A percentile compares a stretch with the other conserved stretches of the same genome.
phyloP scores from a whole-genome alignment of 495 filamentous ascomycete species.

The Xylaria palmicola region DNA sequence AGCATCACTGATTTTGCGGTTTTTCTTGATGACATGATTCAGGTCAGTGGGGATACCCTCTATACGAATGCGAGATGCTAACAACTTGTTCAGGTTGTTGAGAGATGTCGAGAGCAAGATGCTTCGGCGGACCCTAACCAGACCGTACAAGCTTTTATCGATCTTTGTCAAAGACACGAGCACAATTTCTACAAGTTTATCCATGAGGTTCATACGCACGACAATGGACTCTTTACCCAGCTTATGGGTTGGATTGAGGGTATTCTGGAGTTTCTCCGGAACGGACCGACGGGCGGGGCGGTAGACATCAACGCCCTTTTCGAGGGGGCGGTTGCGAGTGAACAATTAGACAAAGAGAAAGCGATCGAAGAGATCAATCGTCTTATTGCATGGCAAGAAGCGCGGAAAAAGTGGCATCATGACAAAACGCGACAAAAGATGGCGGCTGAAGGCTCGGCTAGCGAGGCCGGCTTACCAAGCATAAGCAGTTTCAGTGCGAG shows the following conservation, averaged over 20 bases:
- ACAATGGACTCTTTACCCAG: constrained; percentile 92
- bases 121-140: constrained; percentile 94
- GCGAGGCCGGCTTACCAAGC: constrained; percentile 42
- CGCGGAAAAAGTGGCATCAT: constrained; percentile 92
- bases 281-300: constrained; percentile 73
- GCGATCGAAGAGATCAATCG: constrained; percentile 79
- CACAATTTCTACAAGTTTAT: constrained; percentile 98
- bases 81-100: constrained; percentile 59
- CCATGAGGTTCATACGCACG: constrained; percentile 96
- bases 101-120: constrained; percentile 86
- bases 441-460: constrained; percentile 72
- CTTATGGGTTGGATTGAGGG: constrained; percentile 97
- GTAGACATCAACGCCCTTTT: constrained; percentile 94
- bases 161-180: constrained; percentile 92
- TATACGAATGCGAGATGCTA: neutral
- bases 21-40: constrained; percentile 90
- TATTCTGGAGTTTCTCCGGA: constrained; percentile 90
- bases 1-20: constrained; percentile 92
- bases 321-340: constrained; percentile 67
- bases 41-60: constrained; percentile 33
- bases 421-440: constrained; percentile 99
- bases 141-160: constrained; percentile 98
- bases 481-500: constrained; percentile 61
- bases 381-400: constrained; percentile 90
- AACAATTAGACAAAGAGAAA: constrained; percentile 63